A percentile compares a stretch with the other conserved stretches of the same genome.
Evolutionary conservation across 2,329 filamentous ascomycete species (phyloP).

Genomic region (Arthrinium phaeospermum): DNA sequence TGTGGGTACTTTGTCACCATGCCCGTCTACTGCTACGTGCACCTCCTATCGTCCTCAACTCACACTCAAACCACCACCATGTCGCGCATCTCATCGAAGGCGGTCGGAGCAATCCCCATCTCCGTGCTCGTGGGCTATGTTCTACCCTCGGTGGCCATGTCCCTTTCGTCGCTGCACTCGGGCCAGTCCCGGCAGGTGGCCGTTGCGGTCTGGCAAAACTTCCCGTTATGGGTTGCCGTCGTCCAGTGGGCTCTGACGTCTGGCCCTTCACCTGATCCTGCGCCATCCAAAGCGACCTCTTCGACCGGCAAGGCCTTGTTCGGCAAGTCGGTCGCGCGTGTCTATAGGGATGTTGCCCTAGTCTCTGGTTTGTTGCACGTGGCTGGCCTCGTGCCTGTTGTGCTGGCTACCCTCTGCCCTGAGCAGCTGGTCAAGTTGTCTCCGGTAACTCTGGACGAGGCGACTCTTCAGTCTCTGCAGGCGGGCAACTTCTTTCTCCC

Average conservation of each 20-base stretch:
- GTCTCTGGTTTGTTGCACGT: not conserved
- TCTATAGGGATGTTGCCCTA: not conserved
- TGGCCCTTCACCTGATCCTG: not conserved
- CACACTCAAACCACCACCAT: not conserved
- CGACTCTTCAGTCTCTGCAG: not conserved
- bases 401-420: not conserved
- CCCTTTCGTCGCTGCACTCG: not conserved
- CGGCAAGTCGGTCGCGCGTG: not conserved
- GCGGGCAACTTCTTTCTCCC: not conserved
- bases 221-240: not conserved
- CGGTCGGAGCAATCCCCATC: too few species aligned
- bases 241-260: not conserved
- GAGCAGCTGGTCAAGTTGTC: not conserved
- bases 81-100: too few species aligned
- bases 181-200: not conserved
- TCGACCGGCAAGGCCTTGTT: fast-evolving
- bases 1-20: not conserved
- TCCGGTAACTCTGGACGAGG: not conserved
- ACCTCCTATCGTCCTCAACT: not conserved
- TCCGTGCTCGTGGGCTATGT: not conserved
- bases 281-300: not conserved
- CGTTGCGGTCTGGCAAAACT: not conserved
- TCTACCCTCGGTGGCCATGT: not conserved
- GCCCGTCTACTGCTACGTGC: not conserved
- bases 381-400: not conserved